Base-by-base conservation (phyloP, 176 grass and related monocot genomes). In the Chrysopogon serrulatus region DNA sequence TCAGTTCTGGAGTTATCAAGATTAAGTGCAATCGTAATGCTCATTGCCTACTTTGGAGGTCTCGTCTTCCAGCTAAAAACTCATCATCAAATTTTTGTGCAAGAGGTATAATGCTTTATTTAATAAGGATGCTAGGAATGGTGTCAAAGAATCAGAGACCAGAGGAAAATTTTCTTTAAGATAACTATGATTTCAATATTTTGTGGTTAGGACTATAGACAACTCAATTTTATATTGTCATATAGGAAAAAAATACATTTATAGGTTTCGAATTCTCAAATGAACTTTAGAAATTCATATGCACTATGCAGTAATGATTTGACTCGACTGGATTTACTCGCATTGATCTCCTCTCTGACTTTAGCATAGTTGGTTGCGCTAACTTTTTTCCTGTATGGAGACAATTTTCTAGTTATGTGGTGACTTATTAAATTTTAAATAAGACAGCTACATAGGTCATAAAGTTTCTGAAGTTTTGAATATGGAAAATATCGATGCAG, bases 1-100 rank as follows among this genome's bases (percentile, higher is more conserved):
- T 76, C 89, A 34, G 10, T 32, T 65, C 36, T 94, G 66, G 44
- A 71, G 17, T 65, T 94, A 24, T 91, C 92, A 41, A 94, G 89
- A 68, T 37, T 81, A 44, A 84, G 84, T 69, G 89, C 86, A 34
- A 86, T 91, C 36, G 67, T 87, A 49, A 94, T 91, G 89, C 83
- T 94, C 19, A 33, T 74, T 5, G 86, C 89, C 39, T 94, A 94
- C 79, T 73, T 88, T 40, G 89, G 82, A 15, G 83, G 79, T 57
- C 69, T 94, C 3, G 57, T 94, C 37, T 94, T 94, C 71, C 92
- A 91, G 49, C 74, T 94, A 35, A 94, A 87, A 62, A 92, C 85
- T 8, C 90, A 95, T 78, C 87, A 69, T 6, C 90, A 90, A 68
- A 35, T 84, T 18, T 92, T 90, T 78, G 45, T 81, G 77, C 23